Base-by-base conservation (phyloP, 176 grass and related monocot species). In the Musa acuminata region DNA sequence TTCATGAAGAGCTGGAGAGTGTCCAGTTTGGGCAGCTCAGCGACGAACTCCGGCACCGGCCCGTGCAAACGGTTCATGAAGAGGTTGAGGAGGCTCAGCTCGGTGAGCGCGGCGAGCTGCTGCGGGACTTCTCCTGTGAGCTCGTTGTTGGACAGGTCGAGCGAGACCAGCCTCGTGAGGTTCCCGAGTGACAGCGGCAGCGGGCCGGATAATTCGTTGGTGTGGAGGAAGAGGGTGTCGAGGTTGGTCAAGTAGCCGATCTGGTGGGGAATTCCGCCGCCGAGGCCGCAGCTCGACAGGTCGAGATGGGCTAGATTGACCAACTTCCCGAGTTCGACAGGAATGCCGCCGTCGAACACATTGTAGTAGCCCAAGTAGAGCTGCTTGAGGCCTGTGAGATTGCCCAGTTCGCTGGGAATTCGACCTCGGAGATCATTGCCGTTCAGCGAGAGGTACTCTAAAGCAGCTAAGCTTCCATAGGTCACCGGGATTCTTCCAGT, bases 1-100 rank as follows among this genome's bases (percentile, higher is more conserved):
- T 99, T 99, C 96, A 91, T 99, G 91, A 99, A 99, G 13, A 99
- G 88, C 77, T 99, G 96, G 69, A 99, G 78, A 62, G 79, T 91
- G 77, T 92, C 88, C 49, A 99, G 82, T 2, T 75, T 76, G 16
- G 88, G 86, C 64, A 99, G 78, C 64, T 71, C 62, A 0, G 91
- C 86, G 5, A 95, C 8, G 85, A 92, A 99, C 20, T 87, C 88
- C 0, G 86, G 96, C 1, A 99, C 82, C 1, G 96, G 84, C 9
- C 96, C 96, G 24, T 86, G 88, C 50, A 99, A 78, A 25, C 87
- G 86, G 87, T 99, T 99, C 52, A 99, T 90, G 69, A 99, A 99
- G 5, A 99, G 88, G 83, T 99, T 99, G 50, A 99, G 84, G 20
- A 99, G 82, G 17, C 35, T 74, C 72, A 99, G 86, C 16, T 51